Conservation (phyloP, 352 stramenopile genomes). For the Pythium chondricola region DNA sequence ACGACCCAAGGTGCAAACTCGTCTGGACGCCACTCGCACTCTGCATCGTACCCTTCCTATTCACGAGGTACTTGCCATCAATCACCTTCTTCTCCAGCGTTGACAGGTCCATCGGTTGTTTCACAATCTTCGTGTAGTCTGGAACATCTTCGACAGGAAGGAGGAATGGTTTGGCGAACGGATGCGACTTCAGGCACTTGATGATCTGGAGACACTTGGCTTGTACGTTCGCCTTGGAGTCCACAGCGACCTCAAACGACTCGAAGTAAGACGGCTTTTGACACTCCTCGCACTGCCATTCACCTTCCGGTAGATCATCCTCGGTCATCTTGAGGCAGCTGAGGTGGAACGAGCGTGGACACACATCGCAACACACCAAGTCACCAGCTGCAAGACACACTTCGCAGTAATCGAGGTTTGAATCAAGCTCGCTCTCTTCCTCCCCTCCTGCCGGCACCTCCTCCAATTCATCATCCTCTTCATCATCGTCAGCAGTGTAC, state of each 20-base stretch:
- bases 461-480: conserved; percentile 17
- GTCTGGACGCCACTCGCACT: conserved; percentile 19
- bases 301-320: conserved; percentile 65
- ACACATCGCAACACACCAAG: conserved; percentile 88
- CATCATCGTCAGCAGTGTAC: not conserved
- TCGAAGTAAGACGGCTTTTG: conserved; percentile 65
- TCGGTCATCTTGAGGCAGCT: conserved; percentile 75
- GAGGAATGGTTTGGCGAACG: conserved; percentile 79
- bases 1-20: conserved; percentile 37
- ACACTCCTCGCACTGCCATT: conserved; percentile 80
- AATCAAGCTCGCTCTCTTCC: conserved; percentile 62
- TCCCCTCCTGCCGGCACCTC: too few species aligned
- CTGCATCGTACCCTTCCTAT: conserved; percentile 23
- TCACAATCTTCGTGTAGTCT: conserved; percentile 67
- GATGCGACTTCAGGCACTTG: conserved; percentile 58
- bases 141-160: conserved; percentile 66
- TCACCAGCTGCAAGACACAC: conserved; percentile 81
- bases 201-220: conserved; percentile 70
- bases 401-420: conserved; percentile 80
- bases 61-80: conserved; percentile 46
- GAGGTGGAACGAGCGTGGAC: conserved; percentile 88
- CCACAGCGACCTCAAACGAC: conserved; percentile 36
- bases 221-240: conserved; percentile 40
- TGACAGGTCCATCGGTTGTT: conserved; percentile 78
- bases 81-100: conserved; percentile 66